Evolutionary conservation across 2,329 filamentous ascomycete species (phyloP), one percentile per base, ranked within the genome.

Genomic region (Aureobasidium subglaciale): DNA sequence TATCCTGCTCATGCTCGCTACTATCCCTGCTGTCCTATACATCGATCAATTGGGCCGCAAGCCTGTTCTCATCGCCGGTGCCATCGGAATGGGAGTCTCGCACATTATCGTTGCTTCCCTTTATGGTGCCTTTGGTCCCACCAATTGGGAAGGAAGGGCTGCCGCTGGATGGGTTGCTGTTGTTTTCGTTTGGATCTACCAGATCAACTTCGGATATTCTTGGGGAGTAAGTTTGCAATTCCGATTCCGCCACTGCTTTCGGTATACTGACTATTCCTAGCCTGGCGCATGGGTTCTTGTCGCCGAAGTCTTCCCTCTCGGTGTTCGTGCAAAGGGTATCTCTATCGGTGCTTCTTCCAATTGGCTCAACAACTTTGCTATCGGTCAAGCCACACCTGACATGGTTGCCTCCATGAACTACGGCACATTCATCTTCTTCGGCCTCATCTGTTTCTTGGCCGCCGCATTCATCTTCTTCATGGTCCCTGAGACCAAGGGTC

Each of bases 301-400:
- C 1, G 81, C 85, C 2, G 87, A 90, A 69, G 82, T 90, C 38
- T 90, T 84, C 83, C 87, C 86, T 0, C 70, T 89, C 5, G 84
- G 80, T 57, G 83, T 82, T 9, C 78, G 86, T 2, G 80, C 87
- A 0, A 87, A 89, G 58, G 87, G 86, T 37, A 85, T 87, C 11
- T 78, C 86, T 0, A 72, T 90, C 0, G 86, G 84, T 15, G 84
- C 84, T 27, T 68, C 64, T 6, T 65, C 62, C 7, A 74, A 74
- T 60, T 74, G 71, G 71, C 67, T 73, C 6, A 64, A 62, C 56
- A 58, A 49, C 10, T 60, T 63, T 34, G 56, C 64, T n/a, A 56
- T 60, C 9, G 41, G 49, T 3, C 58, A 57, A 10, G 58, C 43
- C 10, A 88, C 85, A 0, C 85, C 85, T 0, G 80, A 85, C 57